These are phyloP conservation scores for Solanum microdontum DNA, from an alignment of 257 asterid species.

Conservation along the genomic window DNA sequence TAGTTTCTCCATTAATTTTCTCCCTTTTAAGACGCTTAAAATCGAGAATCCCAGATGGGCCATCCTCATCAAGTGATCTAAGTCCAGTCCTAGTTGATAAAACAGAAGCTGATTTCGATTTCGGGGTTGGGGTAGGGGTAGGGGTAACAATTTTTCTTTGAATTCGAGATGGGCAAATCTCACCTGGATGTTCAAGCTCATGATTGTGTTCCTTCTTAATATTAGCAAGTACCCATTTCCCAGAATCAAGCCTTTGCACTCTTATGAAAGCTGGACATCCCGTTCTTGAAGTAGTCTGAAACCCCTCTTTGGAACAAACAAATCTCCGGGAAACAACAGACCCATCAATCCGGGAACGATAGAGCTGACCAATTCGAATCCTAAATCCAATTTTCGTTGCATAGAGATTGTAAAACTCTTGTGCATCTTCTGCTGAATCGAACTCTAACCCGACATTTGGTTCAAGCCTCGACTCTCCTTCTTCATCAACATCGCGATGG, in stretches of 20 bases:
- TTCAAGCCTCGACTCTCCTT: too few relatives aligned
- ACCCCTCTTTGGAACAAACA: too few relatives aligned
- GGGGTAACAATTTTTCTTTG: constrained; percentile 46
- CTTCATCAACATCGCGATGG: too few relatives aligned
- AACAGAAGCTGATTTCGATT: constrained; percentile 34
- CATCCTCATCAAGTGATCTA: constrained; percentile 74
- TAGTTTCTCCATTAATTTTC: constrained; percentile 33
- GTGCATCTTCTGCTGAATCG: too few relatives aligned
- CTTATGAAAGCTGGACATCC: too few relatives aligned
- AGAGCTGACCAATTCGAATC: too few relatives aligned
- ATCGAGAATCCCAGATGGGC: constrained; percentile 43
- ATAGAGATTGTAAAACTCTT: too few relatives aligned
- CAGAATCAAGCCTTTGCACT: constrained; percentile 72
- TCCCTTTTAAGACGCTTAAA: constrained; percentile 65
- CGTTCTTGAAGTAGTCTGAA: too few relatives aligned
- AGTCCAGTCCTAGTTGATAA: constrained; percentile 83
- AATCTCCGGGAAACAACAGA: too few relatives aligned
- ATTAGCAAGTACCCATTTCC: constrained; percentile 83
- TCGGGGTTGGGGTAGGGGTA: constrained; percentile 22
- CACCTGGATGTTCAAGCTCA: constrained; percentile 50
- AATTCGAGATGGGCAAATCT: constrained; percentile 47
- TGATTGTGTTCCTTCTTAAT: constrained; percentile 83
- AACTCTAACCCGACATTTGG: too few relatives aligned
- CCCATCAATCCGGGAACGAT: too few relatives aligned
- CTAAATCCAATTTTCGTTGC: too few relatives aligned